A percentile compares a stretch with the other conserved stretches of the same genome.
These are phyloP conservation scores for Chytriomyces sp. DNA, from an alignment of 192 early-diverging fungal genomes.

Conservation along the genomic window DNA sequence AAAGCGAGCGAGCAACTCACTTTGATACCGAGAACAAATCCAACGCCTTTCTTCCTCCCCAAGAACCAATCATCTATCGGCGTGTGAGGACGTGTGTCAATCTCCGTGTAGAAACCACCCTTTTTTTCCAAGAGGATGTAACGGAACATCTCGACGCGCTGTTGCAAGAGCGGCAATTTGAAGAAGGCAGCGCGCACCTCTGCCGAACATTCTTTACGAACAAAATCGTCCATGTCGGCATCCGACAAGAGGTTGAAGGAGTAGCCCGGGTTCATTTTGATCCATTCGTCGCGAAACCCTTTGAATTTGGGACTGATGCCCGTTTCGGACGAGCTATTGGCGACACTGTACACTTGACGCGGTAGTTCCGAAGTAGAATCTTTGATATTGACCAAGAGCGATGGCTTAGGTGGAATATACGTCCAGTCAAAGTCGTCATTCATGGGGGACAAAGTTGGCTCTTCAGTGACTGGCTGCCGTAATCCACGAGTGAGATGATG, in stretches of 20 bases:
- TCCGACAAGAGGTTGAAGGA: background rate
- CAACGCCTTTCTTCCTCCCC: background rate
- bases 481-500: conserved; percentile 27
- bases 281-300: conserved; percentile 1
- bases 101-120: conserved; percentile 43
- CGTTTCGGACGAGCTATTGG: background rate
- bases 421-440: conserved; percentile 9
- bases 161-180: conserved; percentile 17
- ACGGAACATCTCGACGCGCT: conserved; percentile 25
- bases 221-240: conserved; percentile 28
- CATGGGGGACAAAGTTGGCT: no score
- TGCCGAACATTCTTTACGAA: background rate
- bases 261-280: conserved; percentile 13
- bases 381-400: background rate
- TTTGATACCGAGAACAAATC: conserved; percentile 11
- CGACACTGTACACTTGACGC: background rate
- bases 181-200: conserved; percentile 12
- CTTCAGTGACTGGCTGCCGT: background rate
- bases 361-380: background rate
- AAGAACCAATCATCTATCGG: conserved; percentile 31
- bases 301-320: background rate
- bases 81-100: conserved; percentile 30
- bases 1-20: background rate
- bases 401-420: conserved; percentile 2
- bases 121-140: conserved; percentile 22